These are phyloP conservation scores for Ammopiptanthus mongolicus DNA, from an alignment of 306 rosid species.

Conservation along the genomic window DNA sequence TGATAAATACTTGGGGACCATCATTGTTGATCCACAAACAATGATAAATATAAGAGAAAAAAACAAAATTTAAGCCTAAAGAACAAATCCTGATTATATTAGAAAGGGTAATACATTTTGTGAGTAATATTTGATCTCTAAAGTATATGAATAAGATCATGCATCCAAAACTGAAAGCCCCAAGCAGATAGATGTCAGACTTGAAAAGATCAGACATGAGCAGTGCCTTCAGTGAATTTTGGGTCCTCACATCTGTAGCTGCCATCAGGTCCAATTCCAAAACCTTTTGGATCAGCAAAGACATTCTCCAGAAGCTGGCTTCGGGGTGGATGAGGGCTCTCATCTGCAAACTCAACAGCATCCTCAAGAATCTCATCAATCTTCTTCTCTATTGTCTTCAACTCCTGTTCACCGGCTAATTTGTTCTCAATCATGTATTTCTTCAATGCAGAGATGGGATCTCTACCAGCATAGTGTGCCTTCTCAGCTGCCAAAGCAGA, in stretches of 20 bases:
- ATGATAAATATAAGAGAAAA: conserved; percentile 21
- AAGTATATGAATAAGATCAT: conserved; percentile 7
- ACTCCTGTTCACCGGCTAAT: conserved; percentile 67
- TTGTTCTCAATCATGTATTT: conserved; percentile 68
- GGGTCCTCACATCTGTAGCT: conserved; percentile 98
- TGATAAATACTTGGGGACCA: conserved; percentile 9
- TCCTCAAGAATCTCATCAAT: conserved; percentile 76
- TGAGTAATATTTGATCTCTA: conserved; percentile 24
- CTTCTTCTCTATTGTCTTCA: conserved; percentile 78
- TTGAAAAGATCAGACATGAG: conserved; percentile 58
- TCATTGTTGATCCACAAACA: conserved; percentile 33
- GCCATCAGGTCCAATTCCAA: conserved; percentile 97
- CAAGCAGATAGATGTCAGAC: conserved; percentile 9
- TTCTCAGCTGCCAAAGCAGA: conserved; percentile 75
- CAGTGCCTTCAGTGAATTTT: conserved; percentile 93
- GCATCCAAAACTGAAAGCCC: conserved; percentile 32
- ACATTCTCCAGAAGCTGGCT: conserved; percentile 96
- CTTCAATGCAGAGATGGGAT: conserved; percentile 82
- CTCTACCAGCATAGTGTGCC: conserved; percentile 85
- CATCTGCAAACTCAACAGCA: conserved; percentile 84
- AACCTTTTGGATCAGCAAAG: conserved; percentile 97
- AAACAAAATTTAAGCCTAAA: conserved; percentile 45
- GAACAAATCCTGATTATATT: conserved; percentile 38
- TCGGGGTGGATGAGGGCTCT: conserved; percentile 77
- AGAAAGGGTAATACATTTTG: conserved; percentile 26